phyloP scores from a whole-genome alignment of 768 basidiomycete species.

The Lactifluus piperatus region DNA sequence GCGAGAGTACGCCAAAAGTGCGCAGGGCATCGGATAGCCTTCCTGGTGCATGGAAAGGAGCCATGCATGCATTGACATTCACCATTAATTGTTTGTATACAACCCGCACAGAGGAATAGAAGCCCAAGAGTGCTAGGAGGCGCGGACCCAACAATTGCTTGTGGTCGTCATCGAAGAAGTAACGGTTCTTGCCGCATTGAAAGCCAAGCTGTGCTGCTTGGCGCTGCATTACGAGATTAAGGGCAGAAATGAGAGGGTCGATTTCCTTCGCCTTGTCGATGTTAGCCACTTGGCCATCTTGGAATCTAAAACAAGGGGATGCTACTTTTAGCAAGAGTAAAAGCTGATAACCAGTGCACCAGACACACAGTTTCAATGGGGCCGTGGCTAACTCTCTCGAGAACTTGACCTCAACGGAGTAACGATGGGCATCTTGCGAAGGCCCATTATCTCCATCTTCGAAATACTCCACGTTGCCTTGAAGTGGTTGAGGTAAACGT shows the following conservation, averaged over 20 bases:
- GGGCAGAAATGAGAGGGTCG: conserved; percentile 47
- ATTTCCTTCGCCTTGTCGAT: conserved; percentile 41
- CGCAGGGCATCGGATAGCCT: conserved; percentile 53
- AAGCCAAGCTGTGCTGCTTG: conserved; percentile 46
- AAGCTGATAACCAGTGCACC: neutral
- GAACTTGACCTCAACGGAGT: conserved; percentile 31
- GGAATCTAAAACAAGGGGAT: conserved; percentile 36
- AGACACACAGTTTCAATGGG: conserved; percentile 29
- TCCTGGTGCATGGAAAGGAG: conserved; percentile 47
- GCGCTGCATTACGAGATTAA: conserved; percentile 58
- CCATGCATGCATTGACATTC: conserved; percentile 46
- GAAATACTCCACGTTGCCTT: conserved; percentile 27
- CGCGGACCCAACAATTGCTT: conserved; percentile 29
- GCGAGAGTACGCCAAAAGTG: conserved; percentile 36
- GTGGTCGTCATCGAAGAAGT: conserved; percentile 42
- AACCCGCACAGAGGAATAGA: conserved; percentile 43
- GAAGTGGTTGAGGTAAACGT: conserved; percentile 32
- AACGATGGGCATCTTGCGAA: conserved; percentile 31
- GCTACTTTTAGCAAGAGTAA: neutral
- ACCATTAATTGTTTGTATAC: conserved; percentile 42
- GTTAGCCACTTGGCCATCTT: conserved; percentile 47
- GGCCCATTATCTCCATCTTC: conserved; percentile 35
- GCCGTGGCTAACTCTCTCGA: conserved; percentile 26
- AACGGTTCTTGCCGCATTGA: conserved; percentile 55
- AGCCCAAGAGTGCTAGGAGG: conserved; percentile 39